phyloP scores from a whole-genome alignment of 805 yeast species.

The Lipomyces yamadae region DNA sequence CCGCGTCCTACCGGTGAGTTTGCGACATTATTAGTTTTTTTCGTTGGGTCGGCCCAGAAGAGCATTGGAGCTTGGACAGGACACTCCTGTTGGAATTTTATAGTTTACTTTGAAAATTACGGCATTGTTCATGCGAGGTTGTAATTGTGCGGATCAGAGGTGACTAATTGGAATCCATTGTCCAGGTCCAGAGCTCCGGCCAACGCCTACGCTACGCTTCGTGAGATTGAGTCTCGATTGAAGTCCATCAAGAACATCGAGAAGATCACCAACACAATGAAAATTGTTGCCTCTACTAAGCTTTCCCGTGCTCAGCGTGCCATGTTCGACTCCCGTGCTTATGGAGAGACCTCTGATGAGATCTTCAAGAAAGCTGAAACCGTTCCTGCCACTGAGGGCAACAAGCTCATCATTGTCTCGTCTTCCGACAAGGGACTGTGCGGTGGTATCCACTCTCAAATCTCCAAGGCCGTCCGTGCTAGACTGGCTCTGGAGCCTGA shows the following conservation, averaged over 20 bases:
- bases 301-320: conserved; percentile 94
- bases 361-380: conserved; percentile 62
- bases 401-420: conserved; percentile 81
- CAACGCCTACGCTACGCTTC: conserved; percentile 72
- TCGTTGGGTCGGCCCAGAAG: neutral
- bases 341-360: conserved; percentile 77
- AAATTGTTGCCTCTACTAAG: conserved; percentile 98
- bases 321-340: conserved; percentile 83
- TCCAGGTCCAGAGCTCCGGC: conserved; percentile 24
- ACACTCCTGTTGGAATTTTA: neutral
- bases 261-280: conserved; percentile 99
- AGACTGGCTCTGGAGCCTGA: conserved; percentile 51
- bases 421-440: conserved; percentile 98
- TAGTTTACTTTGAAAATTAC: no score
- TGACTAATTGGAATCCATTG: neutral
- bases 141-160: neutral
- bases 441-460: conserved; percentile 96
- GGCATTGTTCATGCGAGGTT: neutral
- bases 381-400: conserved; percentile 47
- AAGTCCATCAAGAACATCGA: conserved; percentile 98
- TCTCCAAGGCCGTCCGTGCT: conserved; percentile 82
- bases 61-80: neutral
- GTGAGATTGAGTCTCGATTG: conserved; percentile 97
- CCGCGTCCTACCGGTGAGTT: conserved; percentile 41
- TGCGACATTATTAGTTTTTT: conserved; percentile 4